A percentile compares a stretch with the other conserved stretches of the same genome.
Evolutionary conservation across 2,329 filamentous ascomycete species (phyloP).

Genomic region (Calycina herbarum): DNA sequence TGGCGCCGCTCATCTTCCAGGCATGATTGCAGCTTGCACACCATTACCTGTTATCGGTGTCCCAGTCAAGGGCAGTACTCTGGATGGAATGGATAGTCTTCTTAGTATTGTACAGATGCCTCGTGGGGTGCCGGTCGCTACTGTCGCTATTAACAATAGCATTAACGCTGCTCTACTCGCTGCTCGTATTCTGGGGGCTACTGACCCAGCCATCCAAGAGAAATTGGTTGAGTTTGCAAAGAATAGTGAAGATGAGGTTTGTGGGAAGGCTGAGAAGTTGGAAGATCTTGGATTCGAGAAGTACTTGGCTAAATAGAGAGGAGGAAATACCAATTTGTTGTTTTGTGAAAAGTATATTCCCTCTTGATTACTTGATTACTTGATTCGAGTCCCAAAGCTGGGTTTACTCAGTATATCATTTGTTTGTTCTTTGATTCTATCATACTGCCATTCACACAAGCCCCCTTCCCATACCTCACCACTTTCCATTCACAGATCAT

Average conservation of each 20-base stretch:
- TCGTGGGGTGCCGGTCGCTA: conserved; percentile 69
- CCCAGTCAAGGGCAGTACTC: conserved; percentile 70
- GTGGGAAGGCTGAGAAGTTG: conserved; percentile 57
- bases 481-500: too few relatives aligned
- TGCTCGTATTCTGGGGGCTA: conserved; percentile 63
- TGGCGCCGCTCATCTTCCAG: conserved; percentile 72
- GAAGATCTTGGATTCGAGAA: conserved; percentile 54
- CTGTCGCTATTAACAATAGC: conserved; percentile 78
- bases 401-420: neutral
- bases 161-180: conserved; percentile 76
- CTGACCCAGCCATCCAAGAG: conserved; percentile 54
- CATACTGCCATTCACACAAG: too few relatives aligned
- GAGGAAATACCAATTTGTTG: neutral
- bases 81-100: conserved; percentile 72
- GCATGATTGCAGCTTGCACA: conserved; percentile 73
- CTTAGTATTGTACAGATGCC: conserved; percentile 79
- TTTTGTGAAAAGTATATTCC: neutral
- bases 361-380: neutral
- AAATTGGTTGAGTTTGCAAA: conserved; percentile 62
- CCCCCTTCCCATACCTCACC: too few relatives aligned
- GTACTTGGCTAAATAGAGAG: neutral
- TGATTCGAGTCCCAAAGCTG: neutral
- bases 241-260: conserved; percentile 38
- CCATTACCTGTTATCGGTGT: conserved; percentile 75
- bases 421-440: too few relatives aligned